Evolutionary conservation across 2,329 filamentous ascomycete genomes (phyloP).

Genomic region (Trichophyton mentagrophytes): DNA sequence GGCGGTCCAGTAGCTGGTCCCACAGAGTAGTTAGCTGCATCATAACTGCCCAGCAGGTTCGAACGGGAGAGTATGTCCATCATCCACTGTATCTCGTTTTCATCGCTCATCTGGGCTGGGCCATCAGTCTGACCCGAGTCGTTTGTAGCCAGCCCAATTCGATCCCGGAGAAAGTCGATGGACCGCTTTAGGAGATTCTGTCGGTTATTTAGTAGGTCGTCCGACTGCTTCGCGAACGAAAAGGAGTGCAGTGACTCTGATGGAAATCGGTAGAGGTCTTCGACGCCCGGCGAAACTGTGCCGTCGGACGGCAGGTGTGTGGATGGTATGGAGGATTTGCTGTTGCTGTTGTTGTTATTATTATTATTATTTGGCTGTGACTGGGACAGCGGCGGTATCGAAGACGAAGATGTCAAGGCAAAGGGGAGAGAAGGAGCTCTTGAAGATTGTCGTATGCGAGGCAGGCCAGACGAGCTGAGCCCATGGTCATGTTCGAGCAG

Average conservation of each 20-base stretch:
- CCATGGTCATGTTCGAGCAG: constrained; percentile 84
- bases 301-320: constrained; percentile 44
- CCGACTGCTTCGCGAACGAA: constrained; percentile 90
- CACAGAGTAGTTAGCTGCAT: constrained; percentile 32
- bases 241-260: constrained; percentile 96
- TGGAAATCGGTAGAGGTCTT: constrained; percentile 85
- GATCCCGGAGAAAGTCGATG: constrained; percentile 92
- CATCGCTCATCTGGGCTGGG: constrained; percentile 68
- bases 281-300: constrained; percentile 54
- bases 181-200: constrained; percentile 89
- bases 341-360: constrained; percentile 9
- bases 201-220: constrained; percentile 79
- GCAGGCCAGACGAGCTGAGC: constrained; percentile 70
- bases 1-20: constrained; percentile 74
- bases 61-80: constrained; percentile 75
- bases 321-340: constrained; percentile 44
- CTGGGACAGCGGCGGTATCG: constrained; percentile 51
- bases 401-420: constrained; percentile 48
- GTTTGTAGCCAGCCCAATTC: constrained; percentile 65
- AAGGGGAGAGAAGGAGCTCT: constrained; percentile 53
- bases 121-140: constrained; percentile 68
- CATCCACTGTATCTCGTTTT: constrained; percentile 80
- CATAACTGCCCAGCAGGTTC: constrained; percentile 60
- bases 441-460: constrained; percentile 74
- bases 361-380: constrained; percentile 51